Evolutionary conservation across 306 rosid genomes (phyloP), one percentile per base, ranked within the genome.

Genomic region (Notholithocarpus densiflorus): DNA sequence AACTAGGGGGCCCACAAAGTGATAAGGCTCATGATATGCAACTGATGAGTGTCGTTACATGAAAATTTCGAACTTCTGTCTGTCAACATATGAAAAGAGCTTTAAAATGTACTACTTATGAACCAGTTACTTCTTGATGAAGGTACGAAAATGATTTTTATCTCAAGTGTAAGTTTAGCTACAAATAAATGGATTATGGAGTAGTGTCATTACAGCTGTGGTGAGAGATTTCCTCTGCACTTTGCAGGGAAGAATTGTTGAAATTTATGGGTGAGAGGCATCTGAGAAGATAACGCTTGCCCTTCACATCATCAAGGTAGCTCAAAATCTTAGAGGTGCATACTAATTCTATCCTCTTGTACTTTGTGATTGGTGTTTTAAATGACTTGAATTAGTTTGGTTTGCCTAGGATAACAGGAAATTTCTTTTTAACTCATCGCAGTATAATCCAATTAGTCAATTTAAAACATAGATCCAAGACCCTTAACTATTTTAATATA

Each of bases 241-340:
- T 68, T 61, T 80, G 72, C 86, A 90, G 97, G 97, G 98, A 62
- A 90, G 98, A 80, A 86, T 92, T 60, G 85, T 94, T 77, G 98
- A 94, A 87, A 89, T 94, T 83, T 92, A 88, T 86, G 98, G 97
- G 64, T 88, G 66, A 79, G 97, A 94, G 37, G 37, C 37, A 32
- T 32, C 6, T 32, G 6, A 6, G 37, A 32, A 1, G 37, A 32
- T 1, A 32, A 32, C 37, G 0, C 37, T 32, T 32, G 37, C 37
- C 0, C 6, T 32, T 32, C 6, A 32, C 37, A 32, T 32, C 37
- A 5, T 32, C 37, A 32, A 1, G 6, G 0, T 32, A 32, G 37
- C 37, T 32, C 37, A 32, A 32, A 32, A 32, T 1, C 37, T 32
- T 32, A 32, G 37, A 32, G 37, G 1, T 32, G 37, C 37, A 32